Percentiles rank a stretch among this genome's conserved stretches.
Conservation (phyloP, 108 stramenopile genomes). For the Cylindrotheca closterium region DNA sequence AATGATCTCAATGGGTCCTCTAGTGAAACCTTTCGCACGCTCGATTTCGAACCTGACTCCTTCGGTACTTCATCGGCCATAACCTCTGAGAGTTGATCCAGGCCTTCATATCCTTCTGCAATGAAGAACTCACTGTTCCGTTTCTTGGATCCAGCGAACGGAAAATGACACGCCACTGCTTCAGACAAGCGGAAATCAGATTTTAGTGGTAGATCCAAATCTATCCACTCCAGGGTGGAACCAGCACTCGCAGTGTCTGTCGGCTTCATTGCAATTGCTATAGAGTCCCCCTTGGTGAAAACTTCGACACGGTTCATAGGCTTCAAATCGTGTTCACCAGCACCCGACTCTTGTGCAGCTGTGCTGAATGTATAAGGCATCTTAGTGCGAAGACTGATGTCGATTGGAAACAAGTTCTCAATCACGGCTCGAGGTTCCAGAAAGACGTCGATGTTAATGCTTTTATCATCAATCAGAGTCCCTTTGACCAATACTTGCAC, state of each 20-base stretch:
- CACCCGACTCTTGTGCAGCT: slow-evolving; percentile 7
- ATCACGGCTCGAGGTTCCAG: slow-evolving; percentile 66
- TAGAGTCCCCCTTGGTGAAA: slow-evolving; percentile 75
- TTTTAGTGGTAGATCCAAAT: slow-evolving; percentile 69
- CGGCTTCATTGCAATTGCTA: slow-evolving; percentile 64
- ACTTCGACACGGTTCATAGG: slow-evolving; percentile 57
- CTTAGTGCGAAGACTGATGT: slow-evolving; percentile 60
- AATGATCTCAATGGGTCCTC: slow-evolving; percentile 37
- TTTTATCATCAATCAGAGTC: slow-evolving; percentile 40
- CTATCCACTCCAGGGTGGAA: slow-evolving; percentile 67
- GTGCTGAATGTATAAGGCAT: slow-evolving; percentile 80
- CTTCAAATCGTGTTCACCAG: slow-evolving; percentile 45
- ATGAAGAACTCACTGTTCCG: slow-evolving; percentile 60
- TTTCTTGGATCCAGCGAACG: slow-evolving; percentile 37
- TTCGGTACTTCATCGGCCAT: too few relatives aligned
- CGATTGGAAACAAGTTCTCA: too few relatives aligned
- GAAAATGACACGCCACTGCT: slow-evolving; percentile 59
- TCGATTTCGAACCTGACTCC: too few relatives aligned
- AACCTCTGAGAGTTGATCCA: too few relatives aligned
- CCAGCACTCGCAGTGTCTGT: slow-evolving; percentile 67
- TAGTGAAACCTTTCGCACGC: not conserved
- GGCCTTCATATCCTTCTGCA: too few relatives aligned
- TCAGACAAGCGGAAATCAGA: slow-evolving; percentile 49
- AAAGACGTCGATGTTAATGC: slow-evolving; percentile 55
- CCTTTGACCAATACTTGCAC: slow-evolving; percentile 47